Base-by-base conservation (phyloP, 257 asterid species). In the Leptodermis oblonga region DNA sequence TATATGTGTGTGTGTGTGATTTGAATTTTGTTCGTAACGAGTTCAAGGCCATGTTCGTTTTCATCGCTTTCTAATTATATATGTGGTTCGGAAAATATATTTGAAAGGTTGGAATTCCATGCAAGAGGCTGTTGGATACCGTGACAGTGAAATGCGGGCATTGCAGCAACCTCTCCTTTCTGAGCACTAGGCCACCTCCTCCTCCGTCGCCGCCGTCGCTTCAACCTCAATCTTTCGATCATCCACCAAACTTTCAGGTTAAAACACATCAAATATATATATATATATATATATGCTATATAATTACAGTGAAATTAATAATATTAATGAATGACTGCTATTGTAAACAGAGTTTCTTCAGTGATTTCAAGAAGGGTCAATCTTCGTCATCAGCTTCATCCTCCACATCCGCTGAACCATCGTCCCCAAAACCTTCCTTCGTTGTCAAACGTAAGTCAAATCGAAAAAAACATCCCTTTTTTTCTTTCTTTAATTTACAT, bases 121-220 rank as follows among this genome's bases (percentile, higher is more conserved):
- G 78, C 83, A 90, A 86, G 91, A 90, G 97, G 81, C 52, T 88
- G 89, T n/a, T 90, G 89, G 99, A 90, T 41, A 86, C 96, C 0
- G 95, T 93, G 86, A 93, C 97, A 2, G 99, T 93, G 79, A 93
- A 93, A 79, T 93, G 99, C 64, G 99, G 99, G 65, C 99, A 93
- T 63, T 93, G 99, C 84, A 84, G 95, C 83, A 93, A 90, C 73
- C 92, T 93, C 78, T 90, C 99, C 3, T 87, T 88, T 66, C 88
- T 90, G 14, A 89, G 81, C 82, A 75, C 92, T 3, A 87, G 92
- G 80, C 87, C 92, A 56, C 92, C 92, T 5, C 70, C 65, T 39
- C 74, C 66, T 39, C 66, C 66, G 17, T 46, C 66, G 18, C 14
- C 92, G 10, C 71, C 65, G 39, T 14, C 92, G 20, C 61, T 78